Conservation (phyloP, 257 asterid species). For the Solanum tacnaense region DNA sequence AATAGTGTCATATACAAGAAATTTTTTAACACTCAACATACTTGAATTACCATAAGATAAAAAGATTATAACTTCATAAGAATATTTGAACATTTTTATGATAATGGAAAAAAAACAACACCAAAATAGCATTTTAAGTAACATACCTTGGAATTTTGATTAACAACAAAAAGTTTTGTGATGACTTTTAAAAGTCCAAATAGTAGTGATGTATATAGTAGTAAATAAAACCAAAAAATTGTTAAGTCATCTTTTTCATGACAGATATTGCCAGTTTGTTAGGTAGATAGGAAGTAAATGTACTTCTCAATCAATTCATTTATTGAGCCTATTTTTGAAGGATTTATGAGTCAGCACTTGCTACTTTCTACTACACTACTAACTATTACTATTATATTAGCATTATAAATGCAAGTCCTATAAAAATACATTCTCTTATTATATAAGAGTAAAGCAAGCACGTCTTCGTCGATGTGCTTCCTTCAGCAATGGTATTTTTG, state of each 20-base stretch:
- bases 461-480: not conserved
- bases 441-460: too few relatives aligned
- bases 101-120: not conserved
- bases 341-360: not conserved
- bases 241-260: not conserved
- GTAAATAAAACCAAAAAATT: not conserved
- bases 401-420: not conserved
- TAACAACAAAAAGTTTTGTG: not conserved
- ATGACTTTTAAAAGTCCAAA: not conserved
- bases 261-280: not conserved
- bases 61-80: not conserved
- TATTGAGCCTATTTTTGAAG: not conserved
- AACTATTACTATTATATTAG: not conserved
- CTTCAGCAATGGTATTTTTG: not conserved
- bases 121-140: not conserved
- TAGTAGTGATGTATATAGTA: not conserved
- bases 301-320: not conserved
- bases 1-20: not conserved
- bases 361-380: not conserved
- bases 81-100: not conserved
- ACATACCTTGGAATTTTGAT: not conserved
- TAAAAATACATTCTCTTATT: not conserved
- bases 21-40: not conserved
- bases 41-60: not conserved
- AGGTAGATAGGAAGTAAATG: slow-evolving; percentile 1